Conservation (phyloP, 2,329 filamentous ascomycete genomes). For the Pseudocercospora musae region DNA sequence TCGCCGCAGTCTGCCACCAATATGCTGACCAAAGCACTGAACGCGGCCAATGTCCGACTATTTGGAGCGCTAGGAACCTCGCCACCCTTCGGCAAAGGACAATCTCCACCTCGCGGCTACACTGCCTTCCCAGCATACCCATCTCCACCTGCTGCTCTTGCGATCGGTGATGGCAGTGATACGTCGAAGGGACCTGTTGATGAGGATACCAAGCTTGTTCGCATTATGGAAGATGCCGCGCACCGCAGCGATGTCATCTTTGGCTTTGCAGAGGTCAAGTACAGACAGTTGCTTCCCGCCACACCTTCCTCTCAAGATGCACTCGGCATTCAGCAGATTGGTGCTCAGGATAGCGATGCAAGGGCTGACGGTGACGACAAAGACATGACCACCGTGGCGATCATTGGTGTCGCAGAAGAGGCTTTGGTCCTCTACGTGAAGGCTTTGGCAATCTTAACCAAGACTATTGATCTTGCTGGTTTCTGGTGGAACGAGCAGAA, state of each 20-base stretch:
- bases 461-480: constrained; percentile 92
- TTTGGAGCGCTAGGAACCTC: constrained; percentile 67
- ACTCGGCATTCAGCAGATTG: constrained; percentile 57
- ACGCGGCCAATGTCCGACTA: constrained; percentile 78
- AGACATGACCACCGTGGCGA: constrained; percentile 78
- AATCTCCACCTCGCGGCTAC: constrained; percentile 72
- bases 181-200: constrained; percentile 60
- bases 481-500: constrained; percentile 68
- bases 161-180: constrained; percentile 57
- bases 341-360: constrained; percentile 53
- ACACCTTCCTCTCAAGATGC: constrained; percentile 71
- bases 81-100: constrained; percentile 57
- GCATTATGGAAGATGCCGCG: constrained; percentile 85
- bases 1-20: constrained; percentile 77
- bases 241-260: constrained; percentile 94
- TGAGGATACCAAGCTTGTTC: constrained; percentile 74
- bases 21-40: constrained; percentile 90
- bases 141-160: constrained; percentile 61
- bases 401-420: constrained; percentile 86
- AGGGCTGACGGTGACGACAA: constrained; percentile 62
- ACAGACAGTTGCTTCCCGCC: constrained; percentile 89
- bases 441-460: constrained; percentile 80
- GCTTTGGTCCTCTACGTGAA: constrained; percentile 96
- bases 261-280: constrained; percentile 97
- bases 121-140: constrained; percentile 84